These are phyloP conservation scores for Mycena haematopus DNA, from an alignment of 768 basidiomycete species.

Conservation along the genomic window DNA sequence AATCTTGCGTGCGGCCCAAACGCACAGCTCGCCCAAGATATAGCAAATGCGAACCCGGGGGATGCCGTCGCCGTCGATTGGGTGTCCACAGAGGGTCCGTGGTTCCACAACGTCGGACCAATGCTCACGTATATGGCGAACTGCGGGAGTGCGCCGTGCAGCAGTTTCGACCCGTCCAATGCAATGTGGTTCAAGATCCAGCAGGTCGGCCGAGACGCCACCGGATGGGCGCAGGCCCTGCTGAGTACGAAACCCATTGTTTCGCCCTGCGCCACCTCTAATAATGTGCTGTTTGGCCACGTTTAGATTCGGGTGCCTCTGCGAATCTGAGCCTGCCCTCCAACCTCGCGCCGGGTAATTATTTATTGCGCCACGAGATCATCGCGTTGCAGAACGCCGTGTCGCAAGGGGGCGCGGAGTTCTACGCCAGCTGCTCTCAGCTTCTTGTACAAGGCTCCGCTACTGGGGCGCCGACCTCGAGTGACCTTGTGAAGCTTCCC, in stretches of 20 bases:
- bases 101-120: conserved; percentile 69
- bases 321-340: conserved; percentile 52
- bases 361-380: conserved; percentile 81
- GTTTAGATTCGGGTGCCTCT: conserved; percentile 39
- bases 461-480: conserved; percentile 50
- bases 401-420: conserved; percentile 71
- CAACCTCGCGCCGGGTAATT: conserved; percentile 69
- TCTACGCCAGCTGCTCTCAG: conserved; percentile 77
- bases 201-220: conserved; percentile 51
- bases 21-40: conserved; percentile 48
- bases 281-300: conserved; percentile 33
- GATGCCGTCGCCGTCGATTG: conserved; percentile 52
- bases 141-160: conserved; percentile 64
- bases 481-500: conserved; percentile 68
- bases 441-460: conserved; percentile 61
- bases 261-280: conserved; percentile 22
- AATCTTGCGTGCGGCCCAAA: conserved; percentile 55
- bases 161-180: conserved; percentile 59
- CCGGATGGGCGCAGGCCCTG: conserved; percentile 59
- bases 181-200: conserved; percentile 81
- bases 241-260: conserved; percentile 50
- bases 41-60: conserved; percentile 54
- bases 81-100: conserved; percentile 40
- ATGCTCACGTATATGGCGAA: conserved; percentile 77
- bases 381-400: conserved; percentile 75